These are phyloP conservation scores for Globisporangium iwayamae DNA, from an alignment of 352 stramenopile species.

Conservation along the genomic window DNA sequence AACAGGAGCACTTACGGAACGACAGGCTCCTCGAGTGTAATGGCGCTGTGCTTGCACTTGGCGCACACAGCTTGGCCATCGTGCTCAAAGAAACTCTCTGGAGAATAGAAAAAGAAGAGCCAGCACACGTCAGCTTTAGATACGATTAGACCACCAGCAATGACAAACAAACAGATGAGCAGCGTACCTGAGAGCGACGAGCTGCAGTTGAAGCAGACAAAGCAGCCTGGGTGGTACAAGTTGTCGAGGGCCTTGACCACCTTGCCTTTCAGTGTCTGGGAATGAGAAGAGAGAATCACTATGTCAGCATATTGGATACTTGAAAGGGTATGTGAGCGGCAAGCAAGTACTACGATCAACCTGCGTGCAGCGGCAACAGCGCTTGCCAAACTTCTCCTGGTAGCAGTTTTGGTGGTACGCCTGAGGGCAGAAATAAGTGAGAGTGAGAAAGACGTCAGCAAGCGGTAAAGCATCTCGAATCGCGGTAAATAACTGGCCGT, in stretches of 20 bases:
- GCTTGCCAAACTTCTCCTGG: slow-evolving; percentile 74
- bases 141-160: not conserved
- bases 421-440: slow-evolving; percentile 25
- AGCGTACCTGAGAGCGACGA: slow-evolving; percentile 65
- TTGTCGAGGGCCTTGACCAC: slow-evolving; percentile 82
- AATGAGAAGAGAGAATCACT: not conserved
- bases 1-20: slow-evolving; percentile 36
- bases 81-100: slow-evolving; percentile 86
- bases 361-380: slow-evolving; percentile 74
- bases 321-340: not conserved
- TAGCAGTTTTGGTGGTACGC: slow-evolving; percentile 82
- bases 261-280: slow-evolving; percentile 73
- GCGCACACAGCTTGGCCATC: slow-evolving; percentile 70
- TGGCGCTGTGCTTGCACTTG: slow-evolving; percentile 75
- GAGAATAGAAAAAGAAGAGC: slow-evolving; percentile 13
- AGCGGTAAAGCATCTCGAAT: not conserved
- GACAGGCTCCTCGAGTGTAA: slow-evolving; percentile 40
- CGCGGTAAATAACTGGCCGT: not conserved
- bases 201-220: slow-evolving; percentile 77
- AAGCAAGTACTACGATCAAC: slow-evolving; percentile 12
- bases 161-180: not conserved
- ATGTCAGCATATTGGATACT: not conserved
- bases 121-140: not conserved
- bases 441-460: not conserved
- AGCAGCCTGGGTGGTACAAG: slow-evolving; percentile 82